phyloP scores from a whole-genome alignment of 2,329 filamentous ascomycete species.

The Claviceps arundinis region DNA sequence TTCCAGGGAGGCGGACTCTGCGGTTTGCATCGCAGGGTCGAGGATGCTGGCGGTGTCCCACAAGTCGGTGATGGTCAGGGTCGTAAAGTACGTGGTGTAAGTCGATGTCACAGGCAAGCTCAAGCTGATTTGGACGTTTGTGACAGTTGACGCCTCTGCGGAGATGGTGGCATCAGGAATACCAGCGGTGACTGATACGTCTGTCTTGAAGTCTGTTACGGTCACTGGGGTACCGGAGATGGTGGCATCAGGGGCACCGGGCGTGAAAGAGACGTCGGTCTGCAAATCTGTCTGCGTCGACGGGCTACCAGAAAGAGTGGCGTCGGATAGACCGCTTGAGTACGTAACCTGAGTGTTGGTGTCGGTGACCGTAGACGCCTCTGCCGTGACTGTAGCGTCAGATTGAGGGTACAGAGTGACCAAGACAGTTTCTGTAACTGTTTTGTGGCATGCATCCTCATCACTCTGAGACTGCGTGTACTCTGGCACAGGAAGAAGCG shows the following conservation, averaged over 20 bases:
- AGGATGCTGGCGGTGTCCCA: conserved; percentile 10
- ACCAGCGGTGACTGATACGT: conserved; percentile 15
- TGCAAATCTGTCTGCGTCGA: conserved; percentile 12
- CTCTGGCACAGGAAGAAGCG: conserved; percentile 11
- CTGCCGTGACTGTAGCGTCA: conserved; percentile 15
- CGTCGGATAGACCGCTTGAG: conserved; percentile 12
- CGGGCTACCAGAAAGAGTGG: conserved; percentile 17
- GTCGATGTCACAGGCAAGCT: conserved; percentile 10
- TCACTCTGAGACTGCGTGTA: conserved; percentile 12
- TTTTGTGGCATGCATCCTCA: conserved; percentile 6
- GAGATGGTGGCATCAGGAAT: conserved; percentile 21
- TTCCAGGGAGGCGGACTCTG: conserved; percentile 6
- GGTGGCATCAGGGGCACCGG: conserved; percentile 14
- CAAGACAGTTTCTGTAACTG: conserved; percentile 5
- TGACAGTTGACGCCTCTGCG: conserved; percentile 19
- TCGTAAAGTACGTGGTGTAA: conserved; percentile 10
- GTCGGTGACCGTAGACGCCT: conserved; percentile 14
- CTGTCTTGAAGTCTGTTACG: conserved; percentile 17
- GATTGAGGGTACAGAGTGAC: conserved; percentile 6
- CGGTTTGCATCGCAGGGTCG: background rate
- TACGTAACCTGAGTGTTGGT: conserved; percentile 11
- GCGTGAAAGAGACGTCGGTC: conserved; percentile 12
- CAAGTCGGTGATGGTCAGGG: conserved; percentile 19
- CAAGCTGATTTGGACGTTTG: conserved; percentile 13
- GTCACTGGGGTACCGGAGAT: conserved; percentile 17